A percentile compares a stretch with the other conserved stretches of the same genome.
These are phyloP conservation scores for Tulasnella sp. DNA, from an alignment of 768 basidiomycete species.

Conservation along the genomic window DNA sequence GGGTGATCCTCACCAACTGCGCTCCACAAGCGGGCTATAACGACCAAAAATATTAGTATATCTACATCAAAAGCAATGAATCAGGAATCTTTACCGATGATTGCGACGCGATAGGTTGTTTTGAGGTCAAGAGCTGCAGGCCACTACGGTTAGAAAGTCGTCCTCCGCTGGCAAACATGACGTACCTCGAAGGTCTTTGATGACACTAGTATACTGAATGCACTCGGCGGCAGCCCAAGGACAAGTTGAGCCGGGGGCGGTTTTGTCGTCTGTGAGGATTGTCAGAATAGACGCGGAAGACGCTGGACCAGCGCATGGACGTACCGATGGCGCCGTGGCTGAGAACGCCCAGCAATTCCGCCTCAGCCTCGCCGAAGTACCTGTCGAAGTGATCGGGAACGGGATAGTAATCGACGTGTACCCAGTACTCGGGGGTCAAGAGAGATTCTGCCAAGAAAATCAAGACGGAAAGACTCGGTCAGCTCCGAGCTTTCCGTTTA, in stretches of 20 bases:
- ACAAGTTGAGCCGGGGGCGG: not conserved
- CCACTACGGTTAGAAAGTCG: not conserved
- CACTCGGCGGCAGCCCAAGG: not conserved
- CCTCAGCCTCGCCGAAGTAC: not conserved
- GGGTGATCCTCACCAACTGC: conserved; percentile 7
- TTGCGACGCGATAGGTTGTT: not conserved
- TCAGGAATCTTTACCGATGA: not conserved
- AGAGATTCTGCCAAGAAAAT: not conserved
- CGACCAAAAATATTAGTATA: not conserved
- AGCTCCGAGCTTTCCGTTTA: not conserved
- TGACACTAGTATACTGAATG: not conserved
- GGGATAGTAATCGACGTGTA: conserved; percentile 6
- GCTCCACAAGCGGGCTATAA: conserved; percentile 5
- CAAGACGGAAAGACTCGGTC: not conserved
- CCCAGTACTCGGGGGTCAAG: conserved; percentile 8
- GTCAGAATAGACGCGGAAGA: not conserved
- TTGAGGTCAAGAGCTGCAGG: not conserved
- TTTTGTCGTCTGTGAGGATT: not conserved
- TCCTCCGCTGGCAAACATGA: too few relatives aligned
- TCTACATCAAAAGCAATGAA: not conserved
- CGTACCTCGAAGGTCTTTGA: not conserved
- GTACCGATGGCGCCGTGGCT: conserved; percentile 1
- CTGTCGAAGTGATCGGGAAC: not conserved
- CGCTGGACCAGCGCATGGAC: not conserved
- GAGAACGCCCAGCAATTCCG: not conserved